These are phyloP conservation scores for Suillus plorans DNA, from an alignment of 768 basidiomycete genomes.

Conservation along the genomic window DNA sequence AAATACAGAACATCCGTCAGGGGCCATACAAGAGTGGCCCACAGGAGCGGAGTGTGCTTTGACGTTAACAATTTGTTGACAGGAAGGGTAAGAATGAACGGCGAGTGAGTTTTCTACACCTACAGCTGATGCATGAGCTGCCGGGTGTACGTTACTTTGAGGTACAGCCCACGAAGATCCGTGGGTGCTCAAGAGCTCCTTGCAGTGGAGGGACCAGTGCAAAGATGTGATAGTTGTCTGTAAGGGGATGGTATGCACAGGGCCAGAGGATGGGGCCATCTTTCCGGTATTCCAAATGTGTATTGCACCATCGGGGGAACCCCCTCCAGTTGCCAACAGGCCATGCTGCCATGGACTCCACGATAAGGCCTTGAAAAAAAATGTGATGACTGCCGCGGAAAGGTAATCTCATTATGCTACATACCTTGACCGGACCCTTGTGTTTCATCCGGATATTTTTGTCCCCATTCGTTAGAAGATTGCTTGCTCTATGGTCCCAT, in stretches of 20 bases:
- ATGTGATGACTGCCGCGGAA: background rate
- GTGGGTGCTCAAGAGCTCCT: slow-evolving; percentile 85
- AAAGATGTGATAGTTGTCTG: slow-evolving; percentile 59
- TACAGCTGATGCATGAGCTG: slow-evolving; percentile 21
- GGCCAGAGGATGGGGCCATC: slow-evolving; percentile 44
- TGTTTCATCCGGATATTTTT: slow-evolving; percentile 43
- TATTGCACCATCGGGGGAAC: slow-evolving; percentile 58
- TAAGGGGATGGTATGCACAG: slow-evolving; percentile 43
- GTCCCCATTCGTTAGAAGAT: slow-evolving; percentile 29
- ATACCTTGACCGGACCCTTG: slow-evolving; percentile 44
- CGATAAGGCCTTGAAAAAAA: slow-evolving; percentile 52
- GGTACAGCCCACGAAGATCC: slow-evolving; percentile 36
- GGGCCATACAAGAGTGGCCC: slow-evolving; percentile 62
- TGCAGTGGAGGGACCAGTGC: slow-evolving; percentile 74
- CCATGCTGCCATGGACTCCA: slow-evolving; percentile 77
- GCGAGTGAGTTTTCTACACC: slow-evolving; percentile 42
- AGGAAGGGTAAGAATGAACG: slow-evolving; percentile 55
- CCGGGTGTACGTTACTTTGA: slow-evolving; percentile 19
- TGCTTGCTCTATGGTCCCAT: slow-evolving; percentile 42
- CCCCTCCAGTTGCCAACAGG: slow-evolving; percentile 66
- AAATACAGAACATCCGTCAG: slow-evolving; percentile 61
- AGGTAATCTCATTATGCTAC: background rate
- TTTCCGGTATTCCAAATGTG: slow-evolving; percentile 49
- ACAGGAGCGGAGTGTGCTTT: slow-evolving; percentile 55
- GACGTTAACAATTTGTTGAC: slow-evolving; percentile 50